Conservation (phyloP, 176 grass and related monocot genomes). For the Avena atlantica region DNA sequence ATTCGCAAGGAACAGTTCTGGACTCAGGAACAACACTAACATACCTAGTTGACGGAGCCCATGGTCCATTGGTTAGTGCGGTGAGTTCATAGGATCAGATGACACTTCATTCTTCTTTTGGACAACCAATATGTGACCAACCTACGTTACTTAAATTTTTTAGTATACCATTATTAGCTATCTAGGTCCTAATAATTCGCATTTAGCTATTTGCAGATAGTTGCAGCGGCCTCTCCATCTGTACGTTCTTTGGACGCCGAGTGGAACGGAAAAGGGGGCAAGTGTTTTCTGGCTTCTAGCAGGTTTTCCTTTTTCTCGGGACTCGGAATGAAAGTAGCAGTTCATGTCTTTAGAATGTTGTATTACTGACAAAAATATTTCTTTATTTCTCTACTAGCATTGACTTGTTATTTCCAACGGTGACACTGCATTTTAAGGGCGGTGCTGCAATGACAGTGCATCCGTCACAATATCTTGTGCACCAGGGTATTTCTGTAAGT, state of each 20-base stretch:
- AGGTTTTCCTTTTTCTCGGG: slow-evolving; percentile 60
- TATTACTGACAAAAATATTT: background rate
- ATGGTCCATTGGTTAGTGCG: slow-evolving; percentile 80
- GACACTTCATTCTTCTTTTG: background rate
- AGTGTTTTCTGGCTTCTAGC: slow-evolving; percentile 74
- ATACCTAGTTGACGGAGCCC: slow-evolving; percentile 43
- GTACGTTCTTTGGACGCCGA: slow-evolving; percentile 43
- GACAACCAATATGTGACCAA: background rate
- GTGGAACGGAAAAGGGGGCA: too few species aligned
- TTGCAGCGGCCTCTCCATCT: slow-evolving; percentile 55
- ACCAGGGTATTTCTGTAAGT: slow-evolving; percentile 74
- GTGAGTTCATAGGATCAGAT: slow-evolving; percentile 54
- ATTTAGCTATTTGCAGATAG: slow-evolving; percentile 57
- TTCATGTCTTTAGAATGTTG: too few species aligned
- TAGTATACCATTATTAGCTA: background rate
- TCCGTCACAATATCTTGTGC: slow-evolving; percentile 67
- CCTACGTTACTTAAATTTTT: background rate
- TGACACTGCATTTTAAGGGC: slow-evolving; percentile 72
- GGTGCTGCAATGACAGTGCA: slow-evolving; percentile 69
- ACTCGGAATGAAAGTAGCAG: too few species aligned
- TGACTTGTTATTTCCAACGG: too few species aligned
- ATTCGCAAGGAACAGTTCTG: background rate
- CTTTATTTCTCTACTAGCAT: too few species aligned
- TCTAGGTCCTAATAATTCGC: background rate
- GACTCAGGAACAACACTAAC: background rate